These are phyloP conservation scores for Lipomyces orientalis DNA, from an alignment of 805 yeast species.

Conservation along the genomic window DNA sequence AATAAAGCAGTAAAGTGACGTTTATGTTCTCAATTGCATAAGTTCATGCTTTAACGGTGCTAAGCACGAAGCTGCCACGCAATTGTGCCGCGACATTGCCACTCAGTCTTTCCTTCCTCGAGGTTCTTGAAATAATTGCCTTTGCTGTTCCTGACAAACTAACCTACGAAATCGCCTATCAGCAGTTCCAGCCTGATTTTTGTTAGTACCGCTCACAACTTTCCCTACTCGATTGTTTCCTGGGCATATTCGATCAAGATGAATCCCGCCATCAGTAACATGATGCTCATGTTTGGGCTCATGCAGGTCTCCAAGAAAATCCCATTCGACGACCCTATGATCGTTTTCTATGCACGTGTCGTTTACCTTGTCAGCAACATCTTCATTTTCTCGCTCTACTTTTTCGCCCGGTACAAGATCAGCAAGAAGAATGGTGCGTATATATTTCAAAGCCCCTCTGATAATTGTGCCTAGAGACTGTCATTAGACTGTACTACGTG, in stretches of 20 bases:
- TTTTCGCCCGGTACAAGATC: conserved; percentile 66
- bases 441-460: background rate
- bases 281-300: conserved; percentile 90
- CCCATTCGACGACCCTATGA: conserved; percentile 83
- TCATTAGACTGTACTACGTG: background rate
- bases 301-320: conserved; percentile 92
- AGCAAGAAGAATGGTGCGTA: conserved; percentile 66
- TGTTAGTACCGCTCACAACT: background rate
- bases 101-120: background rate
- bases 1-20: background rate
- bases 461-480: background rate
- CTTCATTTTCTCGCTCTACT: conserved; percentile 68
- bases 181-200: background rate
- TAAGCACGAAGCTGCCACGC: background rate
- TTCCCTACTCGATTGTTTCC: background rate
- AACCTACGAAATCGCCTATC: background rate
- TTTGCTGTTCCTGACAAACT: background rate
- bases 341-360: conserved; percentile 74
- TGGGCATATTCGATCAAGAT: conserved; percentile 46
- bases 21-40: background rate
- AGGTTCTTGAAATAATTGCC: background rate
- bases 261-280: conserved; percentile 88
- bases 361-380: conserved; percentile 71
- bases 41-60: background rate
- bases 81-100: background rate